Evolutionary conservation across 805 yeast species (phyloP).

Genomic region (Hanseniaspora valbyensis): DNA sequence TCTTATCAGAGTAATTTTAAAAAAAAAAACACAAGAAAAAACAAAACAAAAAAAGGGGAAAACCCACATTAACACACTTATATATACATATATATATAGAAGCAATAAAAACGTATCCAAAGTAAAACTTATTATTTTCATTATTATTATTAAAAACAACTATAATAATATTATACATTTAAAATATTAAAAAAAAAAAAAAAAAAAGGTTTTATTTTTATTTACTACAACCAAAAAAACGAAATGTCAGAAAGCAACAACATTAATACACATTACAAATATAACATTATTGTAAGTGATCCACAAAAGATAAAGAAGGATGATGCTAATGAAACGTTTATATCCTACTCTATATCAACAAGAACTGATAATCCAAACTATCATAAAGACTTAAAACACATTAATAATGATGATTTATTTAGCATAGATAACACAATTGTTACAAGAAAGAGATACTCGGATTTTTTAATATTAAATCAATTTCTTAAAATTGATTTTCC

Average conservation of each 20-base stretch:
- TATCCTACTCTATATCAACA: conserved; percentile 5
- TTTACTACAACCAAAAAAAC: not conserved
- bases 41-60: no score
- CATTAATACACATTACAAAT: conserved; percentile 1
- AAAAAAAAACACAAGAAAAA: no score
- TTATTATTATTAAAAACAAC: not conserved
- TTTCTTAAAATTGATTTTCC: conserved; percentile 14
- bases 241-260: not conserved
- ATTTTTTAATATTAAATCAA: conserved; percentile 12
- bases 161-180: no score
- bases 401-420: not conserved
- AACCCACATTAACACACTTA: no score
- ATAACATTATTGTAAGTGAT: conserved; percentile 13
- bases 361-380: conserved; percentile 12
- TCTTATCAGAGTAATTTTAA: no score
- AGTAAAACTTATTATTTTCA: not conserved
- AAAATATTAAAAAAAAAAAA: not conserved
- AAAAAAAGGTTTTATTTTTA: not conserved
- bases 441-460: conserved; percentile 14
- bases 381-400: not conserved
- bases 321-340: conserved; percentile 5
- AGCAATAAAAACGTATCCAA: not conserved
- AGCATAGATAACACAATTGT: conserved; percentile 10
- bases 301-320: conserved; percentile 9
- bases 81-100: no score